Conservation (phyloP, 371 early-diverging fungal genomes). For the Dichotomocladium elegans region DNA sequence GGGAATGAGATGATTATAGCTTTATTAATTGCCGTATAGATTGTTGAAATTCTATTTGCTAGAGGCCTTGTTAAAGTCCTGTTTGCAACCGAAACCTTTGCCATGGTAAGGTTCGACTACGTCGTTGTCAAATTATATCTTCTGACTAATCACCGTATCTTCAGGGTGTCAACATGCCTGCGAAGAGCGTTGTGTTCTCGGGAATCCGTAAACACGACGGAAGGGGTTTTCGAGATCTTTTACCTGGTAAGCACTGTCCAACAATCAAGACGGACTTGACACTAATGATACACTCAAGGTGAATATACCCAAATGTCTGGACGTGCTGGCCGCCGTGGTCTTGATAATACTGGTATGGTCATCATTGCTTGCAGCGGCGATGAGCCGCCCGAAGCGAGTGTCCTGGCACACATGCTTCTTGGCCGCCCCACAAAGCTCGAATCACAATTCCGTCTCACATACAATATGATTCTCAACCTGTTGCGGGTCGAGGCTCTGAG, state of each 20-base stretch:
- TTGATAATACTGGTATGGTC: slow-evolving; percentile 94
- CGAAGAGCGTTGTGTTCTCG: slow-evolving; percentile 93
- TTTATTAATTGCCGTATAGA: slow-evolving; percentile 27
- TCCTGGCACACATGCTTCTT: slow-evolving; percentile 75
- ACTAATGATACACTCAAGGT: slow-evolving; percentile 37
- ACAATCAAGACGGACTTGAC: background rate
- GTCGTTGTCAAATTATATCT: background rate
- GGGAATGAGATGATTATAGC: background rate
- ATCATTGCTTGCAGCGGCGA: slow-evolving; percentile 80
- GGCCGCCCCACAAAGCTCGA: slow-evolving; percentile 90
- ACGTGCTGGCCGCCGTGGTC: slow-evolving; percentile 97
- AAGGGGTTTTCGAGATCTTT: slow-evolving; percentile 74
- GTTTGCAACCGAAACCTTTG: slow-evolving; percentile 54
- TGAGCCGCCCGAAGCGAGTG: slow-evolving; percentile 58
- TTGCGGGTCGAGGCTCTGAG: slow-evolving; percentile 96
- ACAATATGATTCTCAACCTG: slow-evolving; percentile 98
- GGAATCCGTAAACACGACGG: slow-evolving; percentile 94
- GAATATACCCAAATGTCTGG: slow-evolving; percentile 99
- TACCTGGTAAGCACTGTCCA: slow-evolving; percentile 53
- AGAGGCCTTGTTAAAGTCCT: slow-evolving; percentile 87
- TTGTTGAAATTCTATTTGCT: slow-evolving; percentile 97
- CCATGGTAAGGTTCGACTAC: slow-evolving; percentile 28
- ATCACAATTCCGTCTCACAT: slow-evolving; percentile 97
- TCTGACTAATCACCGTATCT: background rate
- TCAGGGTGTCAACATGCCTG: slow-evolving; percentile 98